Base-by-base conservation (phyloP, 2,329 filamentous ascomycete genomes). In the Colletotrichum sp. region DNA sequence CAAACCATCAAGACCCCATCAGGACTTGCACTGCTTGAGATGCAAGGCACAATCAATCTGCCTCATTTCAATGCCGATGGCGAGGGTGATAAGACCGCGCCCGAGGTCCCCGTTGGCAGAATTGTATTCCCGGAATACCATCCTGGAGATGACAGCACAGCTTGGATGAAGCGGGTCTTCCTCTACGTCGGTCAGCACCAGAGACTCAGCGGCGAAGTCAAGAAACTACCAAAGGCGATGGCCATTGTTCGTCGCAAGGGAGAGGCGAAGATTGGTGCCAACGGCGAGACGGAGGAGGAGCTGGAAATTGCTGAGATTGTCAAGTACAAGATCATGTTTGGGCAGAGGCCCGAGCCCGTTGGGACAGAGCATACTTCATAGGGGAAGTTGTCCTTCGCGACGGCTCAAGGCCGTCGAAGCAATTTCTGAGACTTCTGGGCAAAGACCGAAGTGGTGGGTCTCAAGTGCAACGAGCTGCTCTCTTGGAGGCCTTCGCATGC, bases 151-250 rank as follows among this genome's bases (percentile, higher is more conserved):
- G 87, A 87, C 18, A 90, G 91, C 79, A 93, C 91, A 1, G 90
- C 90, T 12, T 98, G 96, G 96, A 98, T 96, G 94, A 97, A 96
- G 85, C 90, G 92, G 43, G 95, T 96, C 32, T 95, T 98, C 81
- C 87, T 98, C 65, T 98, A 96, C 82, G 91, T 98, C 6, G 97
- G 96, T 8, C 91, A 93, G 81, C 94, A 98, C 83, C 97, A 98
- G 86, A 91, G 96, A 76, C 90, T 98, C 82, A 94, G 93, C 1
- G 97, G 97, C 5, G 96, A 98, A 84, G 93, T 98, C 65, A 98
- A 96, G 88, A 98, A 96, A 85, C 86, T 98, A 66, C 90, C 91
- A 8, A 94, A 91, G 81, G 93, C 96, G 4, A 82, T 98, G 78
- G 97, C 94, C 6, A 88, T 98, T n/a, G 88, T 98, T 28, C 90